Base-by-base conservation (phyloP, 257 asterid genomes). In the Solanum ossicruentum region DNA sequence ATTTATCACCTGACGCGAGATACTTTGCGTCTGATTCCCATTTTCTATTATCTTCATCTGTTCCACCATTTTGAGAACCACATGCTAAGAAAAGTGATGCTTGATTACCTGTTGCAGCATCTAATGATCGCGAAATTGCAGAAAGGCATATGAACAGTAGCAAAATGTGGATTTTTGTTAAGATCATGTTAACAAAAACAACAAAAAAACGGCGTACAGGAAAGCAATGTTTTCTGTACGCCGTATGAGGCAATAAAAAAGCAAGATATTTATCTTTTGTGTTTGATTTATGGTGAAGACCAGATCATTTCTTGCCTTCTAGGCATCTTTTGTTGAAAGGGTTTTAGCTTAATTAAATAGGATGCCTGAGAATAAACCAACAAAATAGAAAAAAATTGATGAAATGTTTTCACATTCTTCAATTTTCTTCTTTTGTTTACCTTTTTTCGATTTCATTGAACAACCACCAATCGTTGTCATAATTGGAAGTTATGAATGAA, bases 11-110 rank as follows among this genome's bases (percentile, higher is more conserved):
- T 3, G 87, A 39, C 1, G 28, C 18, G 5, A 93, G 80, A 85
- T 77, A 95, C 45, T 93, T 92, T 1, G 85, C 67, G 51, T 96
- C 98, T 0, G 96, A 75, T 13, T 91, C 93, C 98, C 98, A 96
- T 17, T 82, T 84, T 61, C 97, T 84, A 23, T 93, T 95, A 39
- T 93, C 94, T 1, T 89, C 88, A 55, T 95, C 98, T 11, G 82
- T 89, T 18, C 89, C 93, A 3, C 87, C 67, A 26, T 55, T 61
- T 1, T 91, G 16, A 10, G 94, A 88, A 18, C 98, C 99, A 73
- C 99, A 96, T 12, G 72, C 82, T 47, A 96, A 81, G 16, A 87
- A 36, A 72, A 93, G 75, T 17, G 91, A 83, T 8, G 36, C n/a
- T 0, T 88, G 84, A 11, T 45, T 84, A 10, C 79, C 72, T 83